Base-by-base conservation (phyloP, 495 filamentous ascomycete species). In the Glutinoglossum americanum region DNA sequence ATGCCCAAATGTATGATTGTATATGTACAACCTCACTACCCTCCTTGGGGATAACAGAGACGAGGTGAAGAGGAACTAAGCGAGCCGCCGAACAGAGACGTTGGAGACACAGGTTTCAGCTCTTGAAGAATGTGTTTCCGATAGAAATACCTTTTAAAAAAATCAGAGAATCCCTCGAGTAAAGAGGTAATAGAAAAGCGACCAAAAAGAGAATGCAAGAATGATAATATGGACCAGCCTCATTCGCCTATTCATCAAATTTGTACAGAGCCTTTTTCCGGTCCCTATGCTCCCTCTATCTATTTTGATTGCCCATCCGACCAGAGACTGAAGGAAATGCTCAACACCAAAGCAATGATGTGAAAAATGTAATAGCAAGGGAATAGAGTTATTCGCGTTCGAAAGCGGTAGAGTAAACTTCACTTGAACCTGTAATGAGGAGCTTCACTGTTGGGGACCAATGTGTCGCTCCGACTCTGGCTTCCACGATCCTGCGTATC, bases 81-180 rank as follows among this genome's bases (percentile, higher is more conserved):
- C 3, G 13, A 15, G 13, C 37, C 37, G 41, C 41, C 41, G 19
- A 53, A 30, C 15, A 32, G 49, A 27, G 49, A 53, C 1, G 17
- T 5, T 4, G 49, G 49, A 53, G 49, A 53, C 49, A 53, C 49
- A 53, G 49, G 49, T 53, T n/a, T 53, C 49, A 53, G 49, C 49
- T 32, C 49, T 53, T 53, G 49, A 53, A 53, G 49, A 53, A 53
- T 53, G 49, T 53, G 49, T 53, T 53, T 53, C 49, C 49, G 49
- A 53, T 17, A 53, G 17, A 30, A 30, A 53, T 53, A 1, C 49
- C 15, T 30, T 17, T 17, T n/a, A 28, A 30, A 13, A 53, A 30
- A 53, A 28, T 5, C 23, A 28, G 49, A 53, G 28, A 53, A 53
- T 25, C 25, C 25, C 49, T 13, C 15, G 5, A 4, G n/a, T 30